Conservation (phyloP, 1,284 basidiomycete genomes). For the Heterobasidion irregulare region DNA sequence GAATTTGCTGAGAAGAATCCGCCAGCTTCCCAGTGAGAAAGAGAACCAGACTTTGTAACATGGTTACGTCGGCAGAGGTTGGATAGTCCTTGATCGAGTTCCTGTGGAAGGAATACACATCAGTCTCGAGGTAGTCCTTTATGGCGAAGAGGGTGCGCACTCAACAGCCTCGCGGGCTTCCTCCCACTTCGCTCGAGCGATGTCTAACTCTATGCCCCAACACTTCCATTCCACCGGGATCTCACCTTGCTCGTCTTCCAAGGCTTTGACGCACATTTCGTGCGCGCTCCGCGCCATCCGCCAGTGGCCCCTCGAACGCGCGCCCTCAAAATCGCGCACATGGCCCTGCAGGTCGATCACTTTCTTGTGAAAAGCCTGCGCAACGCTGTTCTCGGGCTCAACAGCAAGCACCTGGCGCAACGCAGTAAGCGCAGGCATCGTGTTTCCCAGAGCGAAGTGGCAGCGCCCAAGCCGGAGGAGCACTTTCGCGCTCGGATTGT, state of each 20-base stretch:
- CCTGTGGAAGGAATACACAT: not conserved
- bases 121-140: not conserved
- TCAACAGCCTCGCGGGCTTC: slow-evolving; percentile 5
- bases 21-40: slow-evolving; percentile 9
- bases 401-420: slow-evolving; percentile 9
- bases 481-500: not conserved
- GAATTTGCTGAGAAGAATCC: not conserved
- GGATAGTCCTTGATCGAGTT: not conserved
- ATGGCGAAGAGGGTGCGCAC: slow-evolving; percentile 4
- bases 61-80: slow-evolving; percentile 4
- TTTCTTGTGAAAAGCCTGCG: slow-evolving; percentile 4
- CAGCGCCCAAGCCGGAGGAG: slow-evolving; percentile 10
- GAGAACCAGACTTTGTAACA: slow-evolving; percentile 6
- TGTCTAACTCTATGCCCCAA: slow-evolving; percentile 11
- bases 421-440: slow-evolving; percentile 8
- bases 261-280: slow-evolving; percentile 7
- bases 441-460: slow-evolving; percentile 8
- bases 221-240: slow-evolving; percentile 10
- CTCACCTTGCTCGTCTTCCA: slow-evolving; percentile 8
- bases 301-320: slow-evolving; percentile 13
- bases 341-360: slow-evolving; percentile 8
- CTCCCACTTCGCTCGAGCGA: slow-evolving; percentile 12
- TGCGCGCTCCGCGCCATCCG: slow-evolving; percentile 11
- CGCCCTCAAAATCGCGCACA: slow-evolving; percentile 7
- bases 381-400: slow-evolving; percentile 5